Evolutionary conservation across 352 stramenopile species (phyloP).

Genomic region (Pythium sp.): DNA sequence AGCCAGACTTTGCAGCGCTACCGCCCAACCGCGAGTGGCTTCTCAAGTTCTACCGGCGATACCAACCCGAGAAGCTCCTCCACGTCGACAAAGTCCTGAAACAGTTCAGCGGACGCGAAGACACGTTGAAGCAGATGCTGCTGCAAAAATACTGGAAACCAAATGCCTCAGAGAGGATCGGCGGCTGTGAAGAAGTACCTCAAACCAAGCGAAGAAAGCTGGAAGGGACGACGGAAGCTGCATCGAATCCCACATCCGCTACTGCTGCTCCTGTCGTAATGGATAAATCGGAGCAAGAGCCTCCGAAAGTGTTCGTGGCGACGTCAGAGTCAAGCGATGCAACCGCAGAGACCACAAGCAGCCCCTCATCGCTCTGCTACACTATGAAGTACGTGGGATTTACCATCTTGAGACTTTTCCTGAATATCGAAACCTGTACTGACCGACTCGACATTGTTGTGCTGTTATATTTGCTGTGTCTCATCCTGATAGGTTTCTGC

Average conservation of each 20-base stretch:
- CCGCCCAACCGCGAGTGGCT: conserved; percentile 50
- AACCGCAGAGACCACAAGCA: background rate
- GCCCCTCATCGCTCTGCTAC: conserved; percentile 25
- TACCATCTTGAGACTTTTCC: background rate
- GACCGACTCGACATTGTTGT: background rate
- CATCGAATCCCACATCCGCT: conserved; percentile 10
- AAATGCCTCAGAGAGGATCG: background rate
- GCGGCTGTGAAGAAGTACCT: background rate
- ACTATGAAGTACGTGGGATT: conserved; percentile 27
- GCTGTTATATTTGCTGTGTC: background rate
- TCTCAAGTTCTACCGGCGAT: conserved; percentile 44
- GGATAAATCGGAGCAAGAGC: background rate
- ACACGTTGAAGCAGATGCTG: conserved; percentile 59
- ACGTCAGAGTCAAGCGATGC: background rate
- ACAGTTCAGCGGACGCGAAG: conserved; percentile 62
- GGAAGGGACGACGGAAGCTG: conserved; percentile 20
- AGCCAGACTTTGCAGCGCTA: conserved; percentile 19
- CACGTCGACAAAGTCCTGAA: conserved; percentile 51
- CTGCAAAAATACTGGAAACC: conserved; percentile 42
- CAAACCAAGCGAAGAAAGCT: conserved; percentile 17
- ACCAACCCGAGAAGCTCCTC: conserved; percentile 48
- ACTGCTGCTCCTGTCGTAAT: background rate
- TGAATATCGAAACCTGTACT: background rate
- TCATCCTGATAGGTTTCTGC: conserved; percentile 19
- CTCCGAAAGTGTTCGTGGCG: conserved; percentile 2